Evolutionary conservation across 2,329 filamentous ascomycete genomes (phyloP).

Genomic region (Trichoderma endophyticum): DNA sequence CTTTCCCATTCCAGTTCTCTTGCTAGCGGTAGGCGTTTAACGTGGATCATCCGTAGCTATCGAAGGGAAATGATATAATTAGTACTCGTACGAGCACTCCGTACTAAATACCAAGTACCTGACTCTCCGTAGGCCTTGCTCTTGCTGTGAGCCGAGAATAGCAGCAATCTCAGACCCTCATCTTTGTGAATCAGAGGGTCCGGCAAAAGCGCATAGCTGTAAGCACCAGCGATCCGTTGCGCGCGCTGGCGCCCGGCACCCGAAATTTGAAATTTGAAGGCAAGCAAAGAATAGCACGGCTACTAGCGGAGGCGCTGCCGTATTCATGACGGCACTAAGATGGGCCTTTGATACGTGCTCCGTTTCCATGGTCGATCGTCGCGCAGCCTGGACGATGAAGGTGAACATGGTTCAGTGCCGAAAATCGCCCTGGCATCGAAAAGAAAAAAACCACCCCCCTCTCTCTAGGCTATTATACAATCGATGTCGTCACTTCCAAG

Average conservation of each 20-base stretch:
- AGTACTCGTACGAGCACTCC: neutral
- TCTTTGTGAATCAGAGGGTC: neutral
- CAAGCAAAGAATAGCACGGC: neutral
- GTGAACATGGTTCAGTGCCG: neutral
- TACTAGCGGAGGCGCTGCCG: neutral
- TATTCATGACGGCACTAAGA: neutral
- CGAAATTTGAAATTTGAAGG: neutral
- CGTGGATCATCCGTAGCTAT: neutral
- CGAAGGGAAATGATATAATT: neutral
- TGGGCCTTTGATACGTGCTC: neutral
- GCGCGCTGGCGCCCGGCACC: neutral
- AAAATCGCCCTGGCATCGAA: neutral
- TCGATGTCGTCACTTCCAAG: conserved; percentile 13
- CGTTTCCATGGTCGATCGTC: neutral
- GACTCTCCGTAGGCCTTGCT: neutral
- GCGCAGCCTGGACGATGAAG: neutral
- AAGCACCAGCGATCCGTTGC: conserved; percentile 16
- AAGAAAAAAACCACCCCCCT: neutral
- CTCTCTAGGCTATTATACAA: neutral
- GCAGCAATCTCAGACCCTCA: conserved; percentile 3
- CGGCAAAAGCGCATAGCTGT: neutral
- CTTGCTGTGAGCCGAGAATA: conserved; percentile 10
- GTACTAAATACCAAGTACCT: neutral
- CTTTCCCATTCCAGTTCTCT: neutral
- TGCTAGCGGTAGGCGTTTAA: neutral